Conservation (phyloP, 495 filamentous ascomycete genomes). For the Neurospora sp. region DNA sequence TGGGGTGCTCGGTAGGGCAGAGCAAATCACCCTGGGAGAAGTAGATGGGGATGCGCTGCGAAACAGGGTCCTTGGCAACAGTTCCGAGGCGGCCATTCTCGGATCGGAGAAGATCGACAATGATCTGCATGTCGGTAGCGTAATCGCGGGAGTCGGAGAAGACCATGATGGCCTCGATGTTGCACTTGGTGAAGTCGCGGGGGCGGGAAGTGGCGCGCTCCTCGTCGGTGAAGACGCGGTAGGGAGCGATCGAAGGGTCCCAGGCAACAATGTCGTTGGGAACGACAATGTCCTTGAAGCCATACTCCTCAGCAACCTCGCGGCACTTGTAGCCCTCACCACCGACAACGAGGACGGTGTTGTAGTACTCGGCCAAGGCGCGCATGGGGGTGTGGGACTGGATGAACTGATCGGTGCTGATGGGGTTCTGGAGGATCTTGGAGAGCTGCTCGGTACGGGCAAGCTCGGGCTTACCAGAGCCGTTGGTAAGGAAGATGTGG, state of each 20-base stretch:
- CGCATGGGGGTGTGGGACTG: slow-evolving; percentile 60
- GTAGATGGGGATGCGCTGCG: slow-evolving; percentile 62
- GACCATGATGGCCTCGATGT: slow-evolving; percentile 75
- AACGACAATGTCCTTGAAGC: slow-evolving; percentile 55
- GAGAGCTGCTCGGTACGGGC: slow-evolving; percentile 48
- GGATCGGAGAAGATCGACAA: slow-evolving; percentile 70
- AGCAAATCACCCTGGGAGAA: slow-evolving; percentile 67
- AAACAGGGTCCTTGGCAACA: slow-evolving; percentile 51
- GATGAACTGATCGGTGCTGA: slow-evolving; percentile 56
- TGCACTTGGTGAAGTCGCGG: slow-evolving; percentile 52
- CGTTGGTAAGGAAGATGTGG: slow-evolving; percentile 61
- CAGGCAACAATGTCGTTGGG: slow-evolving; percentile 58
- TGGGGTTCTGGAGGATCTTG: slow-evolving; percentile 45
- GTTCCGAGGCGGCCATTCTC: slow-evolving; percentile 62
- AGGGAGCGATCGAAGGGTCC: slow-evolving; percentile 52
- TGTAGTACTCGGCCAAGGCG: slow-evolving; percentile 55
- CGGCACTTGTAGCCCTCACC: slow-evolving; percentile 57
- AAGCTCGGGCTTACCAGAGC: slow-evolving; percentile 52
- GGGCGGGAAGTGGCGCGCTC: slow-evolving; percentile 48
- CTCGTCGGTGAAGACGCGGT: slow-evolving; percentile 50
- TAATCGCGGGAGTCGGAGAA: slow-evolving; percentile 80
- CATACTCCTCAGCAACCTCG: slow-evolving; percentile 55
- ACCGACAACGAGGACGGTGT: slow-evolving; percentile 54
- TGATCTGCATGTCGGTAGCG: slow-evolving; percentile 75
- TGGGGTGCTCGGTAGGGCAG: slow-evolving; percentile 68